These are phyloP conservation scores for Zygosaccharomyces pseudorouxii DNA, from an alignment of 805 yeast genomes.

Conservation along the genomic window DNA sequence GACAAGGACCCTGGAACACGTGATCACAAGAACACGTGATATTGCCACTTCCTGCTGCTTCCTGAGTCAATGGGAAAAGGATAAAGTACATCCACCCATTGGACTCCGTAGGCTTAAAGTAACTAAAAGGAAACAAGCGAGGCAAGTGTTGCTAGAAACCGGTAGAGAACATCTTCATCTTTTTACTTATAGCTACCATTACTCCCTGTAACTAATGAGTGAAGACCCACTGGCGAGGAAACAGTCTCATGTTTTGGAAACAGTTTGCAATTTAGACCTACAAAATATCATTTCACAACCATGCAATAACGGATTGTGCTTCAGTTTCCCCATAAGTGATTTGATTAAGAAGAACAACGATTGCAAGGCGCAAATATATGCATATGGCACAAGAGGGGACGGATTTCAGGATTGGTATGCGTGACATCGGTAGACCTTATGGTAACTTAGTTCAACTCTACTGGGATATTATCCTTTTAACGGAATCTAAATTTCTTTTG, in stretches of 20 bases:
- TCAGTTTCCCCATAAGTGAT: conserved; percentile 22
- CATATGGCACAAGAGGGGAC: conserved; percentile 19
- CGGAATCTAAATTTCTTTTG: conserved; percentile 27
- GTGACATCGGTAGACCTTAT: conserved; percentile 26
- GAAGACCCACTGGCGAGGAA: conserved; percentile 13
- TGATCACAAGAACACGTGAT: too few species aligned
- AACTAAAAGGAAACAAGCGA: not conserved
- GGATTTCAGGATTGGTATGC: conserved; percentile 33
- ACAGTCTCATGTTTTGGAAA: conserved; percentile 16
- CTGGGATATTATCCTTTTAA: conserved; percentile 32
- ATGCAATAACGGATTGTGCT: conserved; percentile 17
- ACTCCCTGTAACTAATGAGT: not conserved
- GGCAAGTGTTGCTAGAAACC: not conserved
- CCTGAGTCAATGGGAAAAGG: too few species aligned
- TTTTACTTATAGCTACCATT: not conserved
- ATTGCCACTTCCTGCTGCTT: too few species aligned
- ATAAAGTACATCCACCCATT: too few species aligned
- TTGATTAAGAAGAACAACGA: conserved; percentile 19
- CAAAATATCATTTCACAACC: conserved; percentile 16
- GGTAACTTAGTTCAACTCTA: conserved; percentile 22
- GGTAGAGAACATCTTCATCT: not conserved
- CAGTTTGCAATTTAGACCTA: conserved; percentile 16
- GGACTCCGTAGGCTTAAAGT: too few species aligned
- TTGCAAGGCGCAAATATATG: conserved; percentile 8
- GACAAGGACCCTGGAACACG: too few species aligned